Evolutionary conservation across 805 yeast genomes (phyloP), one percentile per base, ranked within the genome.

Genomic region (Suhomyces prunicola): DNA sequence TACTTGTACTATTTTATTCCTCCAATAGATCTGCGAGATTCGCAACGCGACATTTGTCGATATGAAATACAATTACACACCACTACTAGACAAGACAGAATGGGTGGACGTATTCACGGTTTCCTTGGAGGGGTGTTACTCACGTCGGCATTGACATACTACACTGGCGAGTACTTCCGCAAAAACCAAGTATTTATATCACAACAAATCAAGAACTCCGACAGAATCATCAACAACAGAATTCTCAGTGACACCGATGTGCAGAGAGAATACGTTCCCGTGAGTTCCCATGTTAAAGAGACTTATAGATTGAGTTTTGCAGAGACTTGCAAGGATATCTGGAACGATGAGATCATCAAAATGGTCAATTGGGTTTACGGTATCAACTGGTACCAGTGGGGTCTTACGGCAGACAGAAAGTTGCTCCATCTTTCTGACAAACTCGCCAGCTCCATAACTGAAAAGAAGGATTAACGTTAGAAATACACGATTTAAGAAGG

Each of bases 291-390:
- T 29, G 55, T 57, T 12, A 50, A 53, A 36, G 44, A 54, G 35
- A 59, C 61, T 26, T 53, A 55, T 22, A 77, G 88, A 29, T 68
- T 73, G 9, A 65, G 70, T 23, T 55, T 83, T 31, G 62, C 62
- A 8, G 91, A 89, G 66, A 85, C 91, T 0, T 73, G 81, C 55
- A 87, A 85, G 58, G 96, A 88, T 62, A 76, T 88, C 42, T 88
- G 96, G 96, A 86, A 88, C 63, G 84, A 81, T 45, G 92, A 87
- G 64, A 79, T 88, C 50, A 77, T 86, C 53, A 74, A 72, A 44
- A 78, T 80, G 54, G 88, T 85, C 22, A 83, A 83, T 58, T 85
- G 87, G 81, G 59, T 87, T 12, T 87, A 86, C 61, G 62, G 78
- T 46, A 73, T 82, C 56, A 76, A 78, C 64, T 70, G 83, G 79